These are phyloP conservation scores for Chaetomiaceae sp. DNA, from an alignment of 2,329 filamentous ascomycete genomes.

Conservation along the genomic window DNA sequence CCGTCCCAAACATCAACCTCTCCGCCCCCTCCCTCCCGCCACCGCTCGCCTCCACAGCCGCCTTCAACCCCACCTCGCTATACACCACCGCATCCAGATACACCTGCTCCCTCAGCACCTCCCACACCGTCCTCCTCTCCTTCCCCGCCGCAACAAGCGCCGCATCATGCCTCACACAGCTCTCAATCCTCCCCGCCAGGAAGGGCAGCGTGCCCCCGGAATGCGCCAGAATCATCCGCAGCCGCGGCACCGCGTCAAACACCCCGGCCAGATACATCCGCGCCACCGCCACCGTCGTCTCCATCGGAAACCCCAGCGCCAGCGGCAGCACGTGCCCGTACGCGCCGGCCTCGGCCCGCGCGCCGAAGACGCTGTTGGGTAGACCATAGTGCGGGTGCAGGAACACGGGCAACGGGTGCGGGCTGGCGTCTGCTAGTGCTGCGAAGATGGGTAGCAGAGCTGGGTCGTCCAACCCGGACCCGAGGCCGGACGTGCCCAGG, in stretches of 20 bases:
- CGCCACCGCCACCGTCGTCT: constrained; percentile 85
- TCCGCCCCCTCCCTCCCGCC: constrained; percentile 46
- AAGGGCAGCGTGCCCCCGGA: constrained; percentile 86
- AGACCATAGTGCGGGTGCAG: constrained; percentile 90
- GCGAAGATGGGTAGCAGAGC: constrained; percentile 64
- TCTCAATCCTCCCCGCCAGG: constrained; percentile 80
- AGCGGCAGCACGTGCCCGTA: constrained; percentile 87
- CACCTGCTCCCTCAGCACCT: constrained; percentile 62
- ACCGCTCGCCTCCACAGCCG: constrained; percentile 59
- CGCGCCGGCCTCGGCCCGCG: constrained; percentile 50
- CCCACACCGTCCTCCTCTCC: constrained; percentile 46
- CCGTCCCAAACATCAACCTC: constrained; percentile 72
- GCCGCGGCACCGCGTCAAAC: constrained; percentile 64
- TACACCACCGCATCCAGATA: constrained; percentile 86
- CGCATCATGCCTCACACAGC: constrained; percentile 76
- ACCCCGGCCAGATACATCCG: constrained; percentile 83
- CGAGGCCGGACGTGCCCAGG: constrained; percentile 76
- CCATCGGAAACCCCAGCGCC: constrained; percentile 81
- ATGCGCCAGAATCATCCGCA: constrained; percentile 77
- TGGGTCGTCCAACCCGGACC: constrained; percentile 73
- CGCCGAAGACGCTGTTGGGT: constrained; percentile 72
- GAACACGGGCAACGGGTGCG: constrained; percentile 57
- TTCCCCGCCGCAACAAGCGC: constrained; percentile 49
- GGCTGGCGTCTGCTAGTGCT: constrained; percentile 55
- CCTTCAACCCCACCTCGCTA: constrained; percentile 64